Percentiles rank a stretch among this genome's conserved stretches.
phyloP scores from a whole-genome alignment of 495 filamentous ascomycete species.

The Entonaema liquescens region DNA sequence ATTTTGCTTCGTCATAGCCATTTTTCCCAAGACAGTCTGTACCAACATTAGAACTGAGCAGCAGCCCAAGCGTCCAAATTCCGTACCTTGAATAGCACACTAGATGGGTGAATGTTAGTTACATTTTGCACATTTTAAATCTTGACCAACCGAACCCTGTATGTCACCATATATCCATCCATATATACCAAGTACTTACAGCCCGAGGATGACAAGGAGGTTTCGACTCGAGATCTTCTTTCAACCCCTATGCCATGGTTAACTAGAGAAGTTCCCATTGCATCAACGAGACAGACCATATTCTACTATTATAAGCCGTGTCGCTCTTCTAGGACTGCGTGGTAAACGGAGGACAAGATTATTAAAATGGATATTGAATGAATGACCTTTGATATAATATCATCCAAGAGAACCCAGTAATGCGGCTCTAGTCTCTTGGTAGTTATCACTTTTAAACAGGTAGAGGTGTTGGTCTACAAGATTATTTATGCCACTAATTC shows the following conservation, averaged over 20 bases:
- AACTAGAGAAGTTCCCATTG: slow-evolving; percentile 8
- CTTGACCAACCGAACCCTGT: not conserved
- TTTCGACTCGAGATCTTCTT: slow-evolving; percentile 76
- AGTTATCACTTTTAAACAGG: not conserved
- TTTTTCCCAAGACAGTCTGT: slow-evolving; percentile 84
- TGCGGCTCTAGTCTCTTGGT: not conserved
- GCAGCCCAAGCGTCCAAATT: slow-evolving; percentile 5
- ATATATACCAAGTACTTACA: slow-evolving; percentile 65
- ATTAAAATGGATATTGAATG: not conserved
- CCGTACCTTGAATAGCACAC: slow-evolving; percentile 88
- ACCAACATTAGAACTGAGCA: slow-evolving; percentile 16
- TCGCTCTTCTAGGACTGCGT: not conserved
- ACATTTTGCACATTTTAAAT: not conserved
- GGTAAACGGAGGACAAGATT: not conserved
- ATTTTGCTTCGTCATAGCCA: slow-evolving; percentile 88
- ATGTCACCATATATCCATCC: not conserved
- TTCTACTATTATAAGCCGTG: not conserved
- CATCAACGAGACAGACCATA: slow-evolving; percentile 20
- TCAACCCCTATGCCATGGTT: slow-evolving; percentile 45
- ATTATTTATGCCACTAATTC: not conserved
- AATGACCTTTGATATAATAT: not conserved
- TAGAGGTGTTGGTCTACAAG: not conserved
- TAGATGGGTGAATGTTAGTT: slow-evolving; percentile 42
- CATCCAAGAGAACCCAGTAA: not conserved
- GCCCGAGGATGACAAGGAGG: slow-evolving; percentile 90